Base-by-base conservation (phyloP, 257 asterid genomes). In the Anisodus acutangulus region DNA sequence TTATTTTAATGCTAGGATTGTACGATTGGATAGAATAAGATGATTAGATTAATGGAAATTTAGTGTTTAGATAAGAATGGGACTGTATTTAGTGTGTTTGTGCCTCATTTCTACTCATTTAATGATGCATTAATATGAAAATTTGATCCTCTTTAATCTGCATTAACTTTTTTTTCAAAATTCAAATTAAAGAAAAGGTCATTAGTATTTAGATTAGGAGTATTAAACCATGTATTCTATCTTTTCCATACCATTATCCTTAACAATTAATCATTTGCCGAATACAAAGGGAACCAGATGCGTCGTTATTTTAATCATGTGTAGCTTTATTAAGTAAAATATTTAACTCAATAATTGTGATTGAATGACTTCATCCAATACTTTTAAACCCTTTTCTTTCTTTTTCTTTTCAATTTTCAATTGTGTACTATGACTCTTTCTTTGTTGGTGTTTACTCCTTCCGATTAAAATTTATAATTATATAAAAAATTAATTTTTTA, bases 31-130 rank as follows among this genome's bases (percentile, higher is more conserved):
- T 82, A 68, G 45, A 9, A 68, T 67, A 35, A 68, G 16, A 22
- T 37, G 49, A 68, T 47, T 82, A 82, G 37, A 68, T 49, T 68
- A 82, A 26, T 31, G 63, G 11, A 81, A 81, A 78, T 12, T 58
- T 49, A 63, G 84, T 67, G 37, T 45, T 81, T 26, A 11, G 78
- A 81, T 81, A 81, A 47, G 63, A 81, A 45, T 81, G 43, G 74
- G 26, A 17, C 26, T 31, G 43, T 22, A 47, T 81, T 81, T 58
- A 62, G 70, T 80, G 83, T 49, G 16, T 6, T 19, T 22, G 26
- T 63, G 76, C 6, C 59, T 80, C 57, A 19, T 81, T 19, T 54
- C 39, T 55, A 26, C 47, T 6, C 6, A 11, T 81, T 58, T 62
- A 31, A 62, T 16, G 60, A 81, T 19, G 58, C 70, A 59, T 19